Base-by-base conservation (phyloP, 2,329 filamentous ascomycete genomes). In the Trichoderma sp. region DNA sequence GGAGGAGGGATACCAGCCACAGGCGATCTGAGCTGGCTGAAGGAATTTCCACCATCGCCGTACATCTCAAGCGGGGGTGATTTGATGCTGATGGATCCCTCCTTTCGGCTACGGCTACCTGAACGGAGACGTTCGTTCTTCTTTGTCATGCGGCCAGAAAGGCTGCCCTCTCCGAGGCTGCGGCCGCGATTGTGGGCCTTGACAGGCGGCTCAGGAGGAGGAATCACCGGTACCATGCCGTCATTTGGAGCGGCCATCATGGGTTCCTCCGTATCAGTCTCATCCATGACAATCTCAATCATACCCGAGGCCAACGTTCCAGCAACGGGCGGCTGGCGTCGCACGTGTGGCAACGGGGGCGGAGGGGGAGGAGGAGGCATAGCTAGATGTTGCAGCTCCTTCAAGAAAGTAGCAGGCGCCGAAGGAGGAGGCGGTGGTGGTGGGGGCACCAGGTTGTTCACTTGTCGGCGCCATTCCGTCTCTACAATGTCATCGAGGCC, bases 211-310 rank as follows among this genome's bases (percentile, higher is more conserved):
- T 84, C 84, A 1, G 86, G 88, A 1, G 86, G 82, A 16, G 86
- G 81, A 56, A 88, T 82, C 76, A 87, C 84, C 7, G 87, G 86
- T 1, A 88, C 85, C 56, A 82, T 84, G 56, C 82, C 81, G 76
- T 88, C 87, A 65, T 85, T 84, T 1, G 84, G 85, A 2, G 83
- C 81, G 9, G 83, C 84, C 11, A 65, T 77, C 14, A 80, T 78
- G 24, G 81, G 78, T 4, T 79, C 77, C 12, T 78, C 75, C n/a
- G 62, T 81, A 21, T 89, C 86, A 6, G 91, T 89, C 2, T 91
- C 89, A 77, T 92, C 90, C 88, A 91, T 91, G 67, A 93, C 90
- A 76, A 93, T 91, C 81, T 93, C 91, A 77, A 93, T 92, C 80
- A 90, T 88, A 5, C 88, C 90, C 0, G 89, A 88, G 8, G 86